Conservation (phyloP, 257 asterid species). For the Nicotiana undulata region DNA sequence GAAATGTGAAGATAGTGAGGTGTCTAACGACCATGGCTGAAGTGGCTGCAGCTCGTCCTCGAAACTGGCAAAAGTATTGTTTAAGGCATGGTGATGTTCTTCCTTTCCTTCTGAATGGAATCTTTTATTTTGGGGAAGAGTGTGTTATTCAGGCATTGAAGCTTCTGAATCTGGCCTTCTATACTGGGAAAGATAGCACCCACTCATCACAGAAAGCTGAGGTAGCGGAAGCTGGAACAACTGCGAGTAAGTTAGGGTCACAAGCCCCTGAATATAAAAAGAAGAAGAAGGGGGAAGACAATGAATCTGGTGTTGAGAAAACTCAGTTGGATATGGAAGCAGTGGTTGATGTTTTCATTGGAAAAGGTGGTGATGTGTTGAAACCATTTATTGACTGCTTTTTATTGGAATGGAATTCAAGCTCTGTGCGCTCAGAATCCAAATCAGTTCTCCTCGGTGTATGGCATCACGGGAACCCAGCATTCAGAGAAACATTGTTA, state of each 20-base stretch:
- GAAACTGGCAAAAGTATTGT: conserved; percentile 99
- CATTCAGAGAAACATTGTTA: conserved; percentile 67
- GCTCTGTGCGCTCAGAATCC: conserved; percentile 91
- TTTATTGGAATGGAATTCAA: conserved; percentile 91
- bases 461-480: conserved; percentile 87
- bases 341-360: conserved; percentile 61
- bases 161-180: conserved; percentile 82
- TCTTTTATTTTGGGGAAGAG: conserved; percentile 87
- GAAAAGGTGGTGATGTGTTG: conserved; percentile 69
- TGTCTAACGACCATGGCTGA: conserved; percentile 87
- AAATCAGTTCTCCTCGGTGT: conserved; percentile 77
- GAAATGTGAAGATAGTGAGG: conserved; percentile 91
- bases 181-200: conserved; percentile 70
- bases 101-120: conserved; percentile 74
- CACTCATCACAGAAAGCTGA: conserved; percentile 72
- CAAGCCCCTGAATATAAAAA: conserved; percentile 70
- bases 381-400: conserved; percentile 77
- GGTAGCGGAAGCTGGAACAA: conserved; percentile 50
- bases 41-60: conserved; percentile 89
- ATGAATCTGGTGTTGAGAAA: conserved; percentile 64
- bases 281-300: conserved; percentile 94
- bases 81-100: conserved; percentile 72
- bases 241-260: conserved; percentile 55
- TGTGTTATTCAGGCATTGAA: conserved; percentile 81
- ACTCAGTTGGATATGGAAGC: conserved; percentile 93